Base-by-base conservation (phyloP, 1,284 basidiomycete species). In the Dichomitus squalens region DNA sequence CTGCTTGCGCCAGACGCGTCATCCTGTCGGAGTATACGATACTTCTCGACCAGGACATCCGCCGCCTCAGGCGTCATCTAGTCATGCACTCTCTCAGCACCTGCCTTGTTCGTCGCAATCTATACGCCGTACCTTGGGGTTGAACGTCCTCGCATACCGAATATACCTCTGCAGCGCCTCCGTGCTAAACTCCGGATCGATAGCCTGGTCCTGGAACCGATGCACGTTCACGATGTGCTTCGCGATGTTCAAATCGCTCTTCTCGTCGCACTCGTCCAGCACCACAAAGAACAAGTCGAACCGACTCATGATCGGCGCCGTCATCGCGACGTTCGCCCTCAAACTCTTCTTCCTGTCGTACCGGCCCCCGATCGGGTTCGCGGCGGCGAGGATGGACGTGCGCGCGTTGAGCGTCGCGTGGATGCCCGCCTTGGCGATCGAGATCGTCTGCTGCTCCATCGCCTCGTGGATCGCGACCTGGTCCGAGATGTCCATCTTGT, bases 381-480 rank as follows among this genome's bases (percentile, higher is more conserved):
- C 96, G 21, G 97, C 97, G 1, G 97, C 97, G 25, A 99, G 85
- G 63, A 99, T 99, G 1, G 95, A 97, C 0, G 96, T 99, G 11
- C 96, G 88, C 0, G 97, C 97, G 68, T 99, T 99, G 49, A 99
- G 84, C 0, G 97, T 99, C 1, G 97, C 96, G 70, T 99, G 96
- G 65, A 99, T 98, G 60, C 97, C 97, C 2, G 97, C 97, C 74
- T 99, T 99, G 52, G 97, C 97, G 65, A 99, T 98, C 34, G 95
- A 98, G 69, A 99, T 98, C 1, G 96, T 99, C 78, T 99, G 96
- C 76, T 99, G 96, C 86, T 99, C 96, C 96, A 99, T 99, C 2
- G 97, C 96, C 82, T 99, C 96, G 82, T 99, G 97, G 66, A 99
- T 99, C 34, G 97, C 97, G 41, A 99, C 95, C 73, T 99, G 97